A percentile compares a stretch with the other conserved stretches of the same genome.
Conservation (phyloP, 371 early-diverging fungal genomes). For the Mucor circinelloides region DNA sequence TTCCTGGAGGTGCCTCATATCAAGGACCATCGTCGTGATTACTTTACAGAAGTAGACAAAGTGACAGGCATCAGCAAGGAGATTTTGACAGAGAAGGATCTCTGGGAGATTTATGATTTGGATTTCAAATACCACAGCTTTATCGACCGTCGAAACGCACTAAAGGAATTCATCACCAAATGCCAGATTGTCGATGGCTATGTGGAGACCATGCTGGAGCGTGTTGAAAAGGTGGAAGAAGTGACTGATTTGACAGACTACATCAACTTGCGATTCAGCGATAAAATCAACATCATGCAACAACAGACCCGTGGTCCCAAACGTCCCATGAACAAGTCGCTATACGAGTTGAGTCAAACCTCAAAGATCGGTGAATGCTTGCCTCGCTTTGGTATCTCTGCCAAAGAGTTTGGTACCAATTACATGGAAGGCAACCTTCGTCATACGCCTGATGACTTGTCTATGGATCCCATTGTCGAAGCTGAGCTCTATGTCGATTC, state of each 20-base stretch:
- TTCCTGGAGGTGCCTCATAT: constrained; percentile 93
- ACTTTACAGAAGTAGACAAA: constrained; percentile 59
- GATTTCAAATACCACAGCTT: constrained; percentile 80
- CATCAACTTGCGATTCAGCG: constrained; percentile 68
- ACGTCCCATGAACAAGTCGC: constrained; percentile 41
- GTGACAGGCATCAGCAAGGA: constrained; percentile 45
- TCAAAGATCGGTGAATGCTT: constrained; percentile 64
- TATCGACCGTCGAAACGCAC: constrained; percentile 52
- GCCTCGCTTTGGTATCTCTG: constrained; percentile 59
- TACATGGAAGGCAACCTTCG: constrained; percentile 57
- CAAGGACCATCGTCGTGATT: constrained; percentile 84
- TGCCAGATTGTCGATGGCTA: constrained; percentile 55
- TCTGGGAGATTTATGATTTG: constrained; percentile 90
- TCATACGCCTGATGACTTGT: constrained; percentile 59
- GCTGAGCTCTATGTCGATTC: constrained; percentile 61
- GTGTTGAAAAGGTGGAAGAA: constrained; percentile 69
- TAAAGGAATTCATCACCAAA: constrained; percentile 49
- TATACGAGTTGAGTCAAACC: constrained; percentile 36
- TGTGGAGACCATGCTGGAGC: constrained; percentile 46
- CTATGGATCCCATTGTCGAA: constrained; percentile 57
- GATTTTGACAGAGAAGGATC: constrained; percentile 68
- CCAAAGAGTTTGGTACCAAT: constrained; percentile 72
- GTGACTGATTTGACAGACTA: constrained; percentile 77
- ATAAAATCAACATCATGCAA: constrained; percentile 57
- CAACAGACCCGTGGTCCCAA: constrained; percentile 51